phyloP scores from a whole-genome alignment of 192 early-diverging fungal species.

The Coemansia javaensis region DNA sequence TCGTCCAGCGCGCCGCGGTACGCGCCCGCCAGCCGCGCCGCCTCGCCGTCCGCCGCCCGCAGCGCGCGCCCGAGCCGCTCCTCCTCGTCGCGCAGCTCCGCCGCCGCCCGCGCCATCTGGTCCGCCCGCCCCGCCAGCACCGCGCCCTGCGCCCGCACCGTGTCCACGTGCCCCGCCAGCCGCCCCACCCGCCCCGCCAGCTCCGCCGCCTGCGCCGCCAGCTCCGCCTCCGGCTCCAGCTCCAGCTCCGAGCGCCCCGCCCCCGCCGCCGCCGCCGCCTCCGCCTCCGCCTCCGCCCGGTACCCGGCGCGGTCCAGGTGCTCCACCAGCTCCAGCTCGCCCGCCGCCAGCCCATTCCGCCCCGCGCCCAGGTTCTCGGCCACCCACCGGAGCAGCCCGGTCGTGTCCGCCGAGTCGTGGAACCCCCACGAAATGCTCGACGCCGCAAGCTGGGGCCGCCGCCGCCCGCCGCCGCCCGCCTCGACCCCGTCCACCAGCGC shows the following conservation, averaged over 20 bases:
- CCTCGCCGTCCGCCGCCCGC: slow-evolving; percentile 20
- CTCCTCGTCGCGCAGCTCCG: slow-evolving; percentile 25
- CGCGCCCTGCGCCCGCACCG: slow-evolving; percentile 10
- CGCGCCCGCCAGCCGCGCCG: slow-evolving; percentile 15
- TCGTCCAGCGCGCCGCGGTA: slow-evolving; percentile 30
- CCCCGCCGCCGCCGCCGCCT: not conserved
- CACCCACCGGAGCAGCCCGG: slow-evolving; percentile 35
- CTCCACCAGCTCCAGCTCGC: slow-evolving; percentile 30
- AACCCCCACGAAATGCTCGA: slow-evolving; percentile 48
- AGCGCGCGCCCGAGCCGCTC: slow-evolving; percentile 12
- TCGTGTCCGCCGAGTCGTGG: slow-evolving; percentile 33
- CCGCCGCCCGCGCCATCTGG: slow-evolving; percentile 19
- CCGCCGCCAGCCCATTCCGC: slow-evolving; percentile 21
- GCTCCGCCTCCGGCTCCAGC: slow-evolving; percentile 18
- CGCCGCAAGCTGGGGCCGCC: slow-evolving; percentile 6
- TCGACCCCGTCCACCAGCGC: slow-evolving; percentile 17
- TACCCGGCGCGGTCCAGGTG: slow-evolving; percentile 30
- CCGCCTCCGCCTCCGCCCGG: not conserved
- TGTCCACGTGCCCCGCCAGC: slow-evolving; percentile 11
- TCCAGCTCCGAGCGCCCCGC: no score
- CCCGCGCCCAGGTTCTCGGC: slow-evolving; percentile 21
- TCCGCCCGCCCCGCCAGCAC: slow-evolving; percentile 19
- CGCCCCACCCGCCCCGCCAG: slow-evolving; percentile 1
- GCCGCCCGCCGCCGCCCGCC: not conserved
- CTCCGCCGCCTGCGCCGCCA: slow-evolving; percentile 3